Percentiles rank a stretch among this genome's conserved stretches.
These are phyloP conservation scores for Setaria viridis DNA, from an alignment of 202 grass and related monocot genomes.

Conservation along the genomic window DNA sequence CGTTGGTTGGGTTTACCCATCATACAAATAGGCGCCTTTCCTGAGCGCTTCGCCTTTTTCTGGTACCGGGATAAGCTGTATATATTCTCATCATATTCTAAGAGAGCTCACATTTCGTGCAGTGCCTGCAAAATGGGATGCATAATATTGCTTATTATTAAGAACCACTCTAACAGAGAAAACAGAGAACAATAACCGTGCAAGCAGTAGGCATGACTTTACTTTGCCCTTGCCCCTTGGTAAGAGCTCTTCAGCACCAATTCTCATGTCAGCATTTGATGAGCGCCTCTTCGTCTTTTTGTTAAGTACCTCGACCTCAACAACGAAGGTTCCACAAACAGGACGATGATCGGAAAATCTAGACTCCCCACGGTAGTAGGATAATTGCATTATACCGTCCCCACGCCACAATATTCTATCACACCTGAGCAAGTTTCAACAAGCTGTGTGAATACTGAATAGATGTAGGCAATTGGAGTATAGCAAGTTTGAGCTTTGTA, in stretches of 20 bases:
- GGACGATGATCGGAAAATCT: conserved; percentile 96
- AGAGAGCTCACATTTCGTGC: conserved; percentile 16
- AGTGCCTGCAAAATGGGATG: conserved; percentile 46
- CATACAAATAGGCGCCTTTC: background rate
- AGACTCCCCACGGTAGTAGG: conserved; percentile 93
- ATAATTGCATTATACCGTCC: conserved; percentile 82
- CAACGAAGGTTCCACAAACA: conserved; percentile 75
- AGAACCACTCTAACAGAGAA: background rate
- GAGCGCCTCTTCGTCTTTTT: conserved; percentile 51
- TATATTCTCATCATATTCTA: conserved; percentile 19
- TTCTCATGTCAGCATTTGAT: conserved; percentile 77
- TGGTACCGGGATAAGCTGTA: background rate
- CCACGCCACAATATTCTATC: conserved; percentile 93
- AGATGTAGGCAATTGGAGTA: background rate
- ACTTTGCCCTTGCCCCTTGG: conserved; percentile 45
- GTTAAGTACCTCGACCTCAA: conserved; percentile 65
- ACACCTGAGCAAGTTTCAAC: conserved; percentile 69
- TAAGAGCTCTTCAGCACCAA: conserved; percentile 72
- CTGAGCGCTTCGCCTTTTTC: background rate
- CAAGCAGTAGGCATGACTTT: conserved; percentile 17
- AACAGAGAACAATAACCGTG: conserved; percentile 1
- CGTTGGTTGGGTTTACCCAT: background rate
- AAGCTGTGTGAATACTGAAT: background rate
- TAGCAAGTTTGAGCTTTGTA: background rate
- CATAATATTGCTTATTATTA: background rate